Base-by-base conservation (phyloP, 148 eudicot genomes). In the Selenicereus undatus region DNA sequence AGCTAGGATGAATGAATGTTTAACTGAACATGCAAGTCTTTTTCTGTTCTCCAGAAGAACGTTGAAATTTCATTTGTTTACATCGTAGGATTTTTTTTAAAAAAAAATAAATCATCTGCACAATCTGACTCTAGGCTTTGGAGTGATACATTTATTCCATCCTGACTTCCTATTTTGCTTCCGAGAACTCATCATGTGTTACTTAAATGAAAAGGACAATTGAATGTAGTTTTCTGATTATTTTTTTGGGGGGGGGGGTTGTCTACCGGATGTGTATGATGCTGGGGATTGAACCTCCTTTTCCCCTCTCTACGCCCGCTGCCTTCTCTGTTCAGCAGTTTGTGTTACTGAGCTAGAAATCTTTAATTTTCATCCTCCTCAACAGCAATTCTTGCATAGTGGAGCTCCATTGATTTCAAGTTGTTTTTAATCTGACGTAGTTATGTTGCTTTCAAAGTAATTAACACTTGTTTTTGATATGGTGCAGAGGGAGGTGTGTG, bases 401-500 rank as follows among this genome's bases (percentile, higher is more conserved):
- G 71, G 22, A 27, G 71, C 71, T 54, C 71, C 3, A 22, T 64
- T 26, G 11, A 18, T 39, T 27, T 79, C 20, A 26, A 32, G 20
- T 21, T 11, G 24, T 32, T 29, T 39, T 48, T 51, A 18, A 21
- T 76, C 17, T 16, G 64, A 54, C 76, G 75, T 26, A 71, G 43
- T 56, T 73, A 43, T 78, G 71, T 20, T 64, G 48, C 11, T 78
- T 56, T 68, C 11, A 54, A 32, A 30, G 65, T 84, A 35, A 66
- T 51, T 82, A 81, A 85, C 65, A 79, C 74, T 75, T 18, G 10
- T 30, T 84, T 82, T 80, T 88, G 85, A 3, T 71, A 72, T 84
- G 78, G 82, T 74, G 85, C 94, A 97, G 99, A 92, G 91, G 81
- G 99, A 97, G 82, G 90, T 97, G 56, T 97, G 99, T 81, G 83